Evolutionary conservation across 768 basidiomycete genomes (phyloP), one percentile per base, ranked within the genome.

Genomic region (Lepiota brunneoincarnata): DNA sequence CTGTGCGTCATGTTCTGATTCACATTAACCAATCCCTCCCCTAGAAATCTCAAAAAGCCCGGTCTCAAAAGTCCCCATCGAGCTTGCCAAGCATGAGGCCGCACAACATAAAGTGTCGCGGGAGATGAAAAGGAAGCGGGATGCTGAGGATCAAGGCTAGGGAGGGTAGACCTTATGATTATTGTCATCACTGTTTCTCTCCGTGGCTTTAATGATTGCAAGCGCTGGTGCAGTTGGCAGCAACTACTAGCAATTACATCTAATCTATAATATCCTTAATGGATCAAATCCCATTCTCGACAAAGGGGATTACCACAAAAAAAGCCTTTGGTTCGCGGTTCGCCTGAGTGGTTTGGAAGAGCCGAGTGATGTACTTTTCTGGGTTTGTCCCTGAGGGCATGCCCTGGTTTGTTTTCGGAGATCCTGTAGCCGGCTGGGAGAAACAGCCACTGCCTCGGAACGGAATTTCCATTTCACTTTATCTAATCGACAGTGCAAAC

Each of bases 91-190:
- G 63, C 96, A 98, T 68, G 93, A 94, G 64, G 74, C 93, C 0
- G 93, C 95, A 4, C 91, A 93, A 69, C 91, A 93, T 67, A 87
- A 86, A 66, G 87, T 97, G 39, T 89, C 93, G 51, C 77, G 86
- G 64, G 94, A 96, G 70, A 97, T 96, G 94, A 97, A 95, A 77
- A 80, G 92, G 61, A 93, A 92, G 75, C 80, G 91, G 38, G 91
- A 93, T 23, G 88, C 77, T 44, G 91, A 93, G 23, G 91, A 93
- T 68, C 71, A 82, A 60, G 84, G 77, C 0, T 84, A 62, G 67
- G 35, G 20, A 57, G 17, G 21, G 51, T 18, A 42, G 43, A 40
- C n/a, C 6, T 26, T 18, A 21, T 44, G 21, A n/a, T n/a, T n/a
- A n/a, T n/a, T 14, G 31, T 40, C 48, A 51, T 53, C 50, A 23